Evolutionary conservation across 2,329 filamentous ascomycete genomes (phyloP), one percentile per base, ranked within the genome.

Genomic region (Aspergillus arachidicola): DNA sequence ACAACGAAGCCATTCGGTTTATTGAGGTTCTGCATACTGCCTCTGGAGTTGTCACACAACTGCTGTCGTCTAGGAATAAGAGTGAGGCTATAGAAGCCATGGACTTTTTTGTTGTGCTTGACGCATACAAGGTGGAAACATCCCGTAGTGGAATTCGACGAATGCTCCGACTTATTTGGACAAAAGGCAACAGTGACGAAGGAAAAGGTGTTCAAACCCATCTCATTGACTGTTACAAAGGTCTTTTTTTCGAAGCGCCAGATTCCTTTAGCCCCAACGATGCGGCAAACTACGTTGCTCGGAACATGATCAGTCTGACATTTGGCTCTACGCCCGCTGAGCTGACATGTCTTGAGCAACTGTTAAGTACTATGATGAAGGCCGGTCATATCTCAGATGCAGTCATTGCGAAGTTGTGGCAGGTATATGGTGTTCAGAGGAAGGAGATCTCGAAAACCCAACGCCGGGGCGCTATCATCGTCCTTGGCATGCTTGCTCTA

Each of bases 241-340:
- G 92, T 23, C 86, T 99, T 0, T 99, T 98, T 80, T 99, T 99
- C 72, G 93, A 97, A 73, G 94, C 96, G 0, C 95, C 95, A 0
- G 92, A 93, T 64, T 89, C 89, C 5, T 97, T 97, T 80, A 92
- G 86, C 63, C 83, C 89, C 34, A 97, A 97, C 69, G 94, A 97
- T 73, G 89, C 94, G 2, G 94, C 95, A 55, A 97, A 96, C 76
- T 99, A 96, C 75, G 91, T 99, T 72, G 94, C 94, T 30, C 89
- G 94, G 66, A 99, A 98, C 79, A 99, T 99, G 94, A 98, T 98
- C 78, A 97, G 94, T 83, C 81, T 99, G 73, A 99, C 95, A 0
- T 98, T 97, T 77, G 94, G 94, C 32, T 94, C 94, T 1, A 96
- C 94, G 0, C 93, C 94, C 0, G 95, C 96, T 1, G 95, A 99